Percentiles rank a stretch among this genome's conserved stretches.
phyloP scores from a whole-genome alignment of 768 basidiomycete species.

The Tricholoma terreum region DNA sequence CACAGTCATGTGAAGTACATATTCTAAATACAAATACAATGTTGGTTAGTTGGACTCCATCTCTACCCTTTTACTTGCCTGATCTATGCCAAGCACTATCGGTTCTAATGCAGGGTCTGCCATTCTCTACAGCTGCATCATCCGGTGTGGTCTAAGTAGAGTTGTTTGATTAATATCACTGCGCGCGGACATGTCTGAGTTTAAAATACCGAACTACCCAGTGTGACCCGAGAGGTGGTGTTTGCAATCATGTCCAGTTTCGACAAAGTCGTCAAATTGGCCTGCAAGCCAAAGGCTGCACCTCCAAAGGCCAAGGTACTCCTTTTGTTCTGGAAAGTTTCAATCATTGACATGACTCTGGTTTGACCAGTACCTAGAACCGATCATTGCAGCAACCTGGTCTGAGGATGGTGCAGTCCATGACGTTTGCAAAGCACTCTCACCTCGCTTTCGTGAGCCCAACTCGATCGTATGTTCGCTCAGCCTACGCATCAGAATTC shows the following conservation, averaged over 20 bases:
- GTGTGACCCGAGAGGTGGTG: background rate
- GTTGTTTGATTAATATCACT: too few relatives aligned
- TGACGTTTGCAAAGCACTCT: conserved; percentile 89
- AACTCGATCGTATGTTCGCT: conserved; percentile 73
- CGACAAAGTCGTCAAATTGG: conserved; percentile 92
- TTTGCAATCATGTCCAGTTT: conserved; percentile 62
- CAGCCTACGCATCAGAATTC: background rate
- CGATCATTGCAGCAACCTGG: conserved; percentile 96
- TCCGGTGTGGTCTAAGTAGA: too few relatives aligned
- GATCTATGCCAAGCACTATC: too few relatives aligned
- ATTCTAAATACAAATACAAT: too few relatives aligned
- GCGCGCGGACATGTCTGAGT: too few relatives aligned
- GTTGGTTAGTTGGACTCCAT: too few relatives aligned
- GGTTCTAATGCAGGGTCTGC: too few relatives aligned
- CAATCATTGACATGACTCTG: conserved; percentile 6
- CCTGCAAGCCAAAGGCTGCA: conserved; percentile 95
- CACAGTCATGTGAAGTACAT: too few relatives aligned
- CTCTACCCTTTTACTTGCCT: too few relatives aligned
- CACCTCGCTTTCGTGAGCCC: conserved; percentile 83
- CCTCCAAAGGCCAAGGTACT: conserved; percentile 92
- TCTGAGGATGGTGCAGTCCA: conserved; percentile 89
- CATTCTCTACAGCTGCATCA: too few relatives aligned
- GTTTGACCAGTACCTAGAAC: conserved; percentile 79
- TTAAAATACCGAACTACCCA: too few relatives aligned
- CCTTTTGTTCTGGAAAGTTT: conserved; percentile 3